These are phyloP conservation scores for Puccinia horiana DNA, from an alignment of 1,284 basidiomycete species.

Conservation along the genomic window DNA sequence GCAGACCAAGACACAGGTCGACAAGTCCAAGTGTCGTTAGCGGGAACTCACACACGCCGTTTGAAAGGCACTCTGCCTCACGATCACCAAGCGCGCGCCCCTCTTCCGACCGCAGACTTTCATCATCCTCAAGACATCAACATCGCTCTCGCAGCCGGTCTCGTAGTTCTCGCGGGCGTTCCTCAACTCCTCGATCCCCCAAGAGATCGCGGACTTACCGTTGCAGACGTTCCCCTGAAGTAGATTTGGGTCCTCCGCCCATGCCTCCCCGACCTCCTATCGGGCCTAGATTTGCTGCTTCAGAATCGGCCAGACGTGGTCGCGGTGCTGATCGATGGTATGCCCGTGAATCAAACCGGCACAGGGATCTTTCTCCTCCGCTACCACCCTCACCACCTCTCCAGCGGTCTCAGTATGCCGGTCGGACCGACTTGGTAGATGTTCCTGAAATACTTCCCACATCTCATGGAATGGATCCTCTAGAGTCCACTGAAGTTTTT, in stretches of 20 bases:
- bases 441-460: not conserved
- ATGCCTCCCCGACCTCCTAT: constrained; percentile 39
- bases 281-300: constrained; percentile 33
- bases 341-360: not conserved
- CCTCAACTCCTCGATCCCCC: constrained; percentile 30
- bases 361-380: constrained; percentile 6
- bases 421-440: not conserved
- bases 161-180: constrained; percentile 37
- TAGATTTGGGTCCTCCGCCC: constrained; percentile 24
- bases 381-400: constrained; percentile 12
- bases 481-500: not conserved
- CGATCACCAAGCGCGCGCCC: constrained; percentile 4
- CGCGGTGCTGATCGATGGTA: constrained; percentile 11
- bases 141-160: constrained; percentile 39
- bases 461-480: not conserved
- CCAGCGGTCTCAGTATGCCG: not conserved
- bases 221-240: constrained; percentile 14
- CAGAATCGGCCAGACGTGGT: not conserved
- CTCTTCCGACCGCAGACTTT: constrained; percentile 32
- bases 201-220: constrained; percentile 21
- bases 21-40: constrained; percentile 6
- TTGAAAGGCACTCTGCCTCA: constrained; percentile 16
- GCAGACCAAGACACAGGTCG: constrained; percentile 20
- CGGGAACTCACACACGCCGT: constrained; percentile 27
- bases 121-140: constrained; percentile 37